phyloP scores from a whole-genome alignment of 2,329 filamentous ascomycete species.

The Arthrobotrys pseudoclavata region DNA sequence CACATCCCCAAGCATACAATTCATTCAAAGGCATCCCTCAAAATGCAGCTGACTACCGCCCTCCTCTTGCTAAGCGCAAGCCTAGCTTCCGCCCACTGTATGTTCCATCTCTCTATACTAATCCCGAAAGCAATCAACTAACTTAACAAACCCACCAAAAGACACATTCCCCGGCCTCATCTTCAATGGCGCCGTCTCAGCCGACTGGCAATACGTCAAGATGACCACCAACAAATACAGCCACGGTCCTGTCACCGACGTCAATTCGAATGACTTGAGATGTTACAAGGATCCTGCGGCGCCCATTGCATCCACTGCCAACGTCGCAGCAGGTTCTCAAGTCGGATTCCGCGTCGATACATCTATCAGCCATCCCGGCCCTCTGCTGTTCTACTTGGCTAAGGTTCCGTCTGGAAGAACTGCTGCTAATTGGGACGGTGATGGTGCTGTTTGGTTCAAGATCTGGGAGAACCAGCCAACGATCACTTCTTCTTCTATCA shows the following conservation, averaged over 20 bases:
- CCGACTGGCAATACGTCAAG: slow-evolving; percentile 70
- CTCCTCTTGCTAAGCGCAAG: slow-evolving; percentile 41
- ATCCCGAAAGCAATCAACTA: neutral
- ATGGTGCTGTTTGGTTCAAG: slow-evolving; percentile 67
- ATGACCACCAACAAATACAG: slow-evolving; percentile 65
- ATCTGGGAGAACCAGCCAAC: slow-evolving; percentile 65
- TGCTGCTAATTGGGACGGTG: slow-evolving; percentile 65
- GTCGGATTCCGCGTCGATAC: slow-evolving; percentile 61
- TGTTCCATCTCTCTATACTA: neutral
- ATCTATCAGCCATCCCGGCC: slow-evolving; percentile 67
- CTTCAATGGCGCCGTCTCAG: slow-evolving; percentile 68
- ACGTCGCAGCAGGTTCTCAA: slow-evolving; percentile 66
- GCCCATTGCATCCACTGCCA: slow-evolving; percentile 65
- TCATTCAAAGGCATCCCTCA: neutral
- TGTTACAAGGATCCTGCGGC: slow-evolving; percentile 68
- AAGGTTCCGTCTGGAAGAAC: slow-evolving; percentile 62
- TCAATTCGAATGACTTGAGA: slow-evolving; percentile 66
- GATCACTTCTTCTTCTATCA: slow-evolving; percentile 61
- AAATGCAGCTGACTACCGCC: slow-evolving; percentile 47
- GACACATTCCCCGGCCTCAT: slow-evolving; percentile 66
- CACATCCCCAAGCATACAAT: neutral
- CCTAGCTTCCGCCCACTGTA: slow-evolving; percentile 55
- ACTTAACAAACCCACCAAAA: slow-evolving; percentile 16
- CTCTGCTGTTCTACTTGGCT: slow-evolving; percentile 68
- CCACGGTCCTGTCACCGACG: slow-evolving; percentile 67